A percentile compares a stretch with the other conserved stretches of the same genome.
These are phyloP conservation scores for Zygosaccharomyces pseudobailii DNA, from an alignment of 1,139 yeast species.

Conservation along the genomic window DNA sequence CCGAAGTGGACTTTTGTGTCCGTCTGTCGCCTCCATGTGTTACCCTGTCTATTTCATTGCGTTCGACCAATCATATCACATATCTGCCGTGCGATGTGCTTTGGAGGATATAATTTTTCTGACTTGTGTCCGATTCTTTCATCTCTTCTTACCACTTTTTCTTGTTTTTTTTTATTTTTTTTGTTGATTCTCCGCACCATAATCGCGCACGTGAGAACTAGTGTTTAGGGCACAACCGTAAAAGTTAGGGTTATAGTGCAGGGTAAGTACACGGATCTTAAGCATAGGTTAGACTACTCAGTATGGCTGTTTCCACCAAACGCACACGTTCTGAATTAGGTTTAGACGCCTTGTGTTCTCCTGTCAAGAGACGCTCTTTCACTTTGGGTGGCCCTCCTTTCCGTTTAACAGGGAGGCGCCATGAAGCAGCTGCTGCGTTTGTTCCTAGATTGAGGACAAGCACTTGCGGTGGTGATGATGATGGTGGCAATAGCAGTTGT, in stretches of 20 bases:
- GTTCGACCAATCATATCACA: constrained; percentile 18
- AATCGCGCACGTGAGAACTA: constrained; percentile 5
- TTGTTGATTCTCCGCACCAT: background rate
- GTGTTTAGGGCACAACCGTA: constrained; percentile 1
- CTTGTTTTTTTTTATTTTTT: constrained; percentile 5
- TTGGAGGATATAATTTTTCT: constrained; percentile 15
- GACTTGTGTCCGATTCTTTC: constrained; percentile 18
- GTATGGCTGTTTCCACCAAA: constrained; percentile 21
- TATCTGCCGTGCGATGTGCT: constrained; percentile 7
- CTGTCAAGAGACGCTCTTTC: constrained; percentile 11
- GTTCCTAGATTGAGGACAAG: background rate
- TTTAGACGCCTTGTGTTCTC: background rate
- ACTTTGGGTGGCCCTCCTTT: constrained; percentile 4
- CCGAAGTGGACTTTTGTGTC: constrained; percentile 1
- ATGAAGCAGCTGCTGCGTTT: constrained; percentile 8
- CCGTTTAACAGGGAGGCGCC: background rate
- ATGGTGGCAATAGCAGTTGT: background rate
- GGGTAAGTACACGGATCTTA: background rate
- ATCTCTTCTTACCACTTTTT: constrained; percentile 24
- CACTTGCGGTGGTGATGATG: background rate
- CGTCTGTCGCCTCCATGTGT: constrained; percentile 1
- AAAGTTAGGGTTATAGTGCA: constrained; percentile 3
- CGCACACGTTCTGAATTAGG: constrained; percentile 20
- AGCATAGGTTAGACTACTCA: background rate
- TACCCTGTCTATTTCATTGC: constrained; percentile 14